A percentile compares a stretch with the other conserved stretches of the same genome.
Conservation (phyloP, 345 rosid species). For the Sonneratia alba region DNA sequence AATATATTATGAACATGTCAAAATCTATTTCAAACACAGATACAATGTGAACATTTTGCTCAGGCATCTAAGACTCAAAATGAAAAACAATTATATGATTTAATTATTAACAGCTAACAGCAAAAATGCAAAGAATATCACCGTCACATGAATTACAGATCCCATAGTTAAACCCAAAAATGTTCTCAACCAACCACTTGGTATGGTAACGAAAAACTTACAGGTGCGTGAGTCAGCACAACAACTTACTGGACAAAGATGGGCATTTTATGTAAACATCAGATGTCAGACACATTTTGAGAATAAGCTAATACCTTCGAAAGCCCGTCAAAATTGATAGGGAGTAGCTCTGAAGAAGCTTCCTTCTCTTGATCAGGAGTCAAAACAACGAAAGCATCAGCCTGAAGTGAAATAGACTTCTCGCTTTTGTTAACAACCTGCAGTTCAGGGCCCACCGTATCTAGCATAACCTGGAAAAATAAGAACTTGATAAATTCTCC, state of each 20-base stretch:
- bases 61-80: background rate
- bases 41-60: background rate
- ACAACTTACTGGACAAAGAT: background rate
- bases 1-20: background rate
- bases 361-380: constrained; percentile 71
- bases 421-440: constrained; percentile 77
- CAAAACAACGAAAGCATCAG: constrained; percentile 62
- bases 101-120: background rate
- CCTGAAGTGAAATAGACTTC: constrained; percentile 62
- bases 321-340: constrained; percentile 84
- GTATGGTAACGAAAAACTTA: background rate
- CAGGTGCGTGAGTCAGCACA: background rate
- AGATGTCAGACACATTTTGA: background rate
- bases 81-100: background rate
- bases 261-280: background rate
- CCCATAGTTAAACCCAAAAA: background rate
- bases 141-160: background rate
- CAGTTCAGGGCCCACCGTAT: constrained; percentile 87
- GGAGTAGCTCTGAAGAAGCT: constrained; percentile 76
- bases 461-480: constrained; percentile 76
- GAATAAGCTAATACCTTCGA: constrained; percentile 39
- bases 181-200: background rate
- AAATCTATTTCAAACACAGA: background rate
- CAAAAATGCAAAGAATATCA: background rate
- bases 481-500: background rate